Evolutionary conservation across 768 basidiomycete species (phyloP), one percentile per base, ranked within the genome.

Genomic region (Hydnum rufescens): DNA sequence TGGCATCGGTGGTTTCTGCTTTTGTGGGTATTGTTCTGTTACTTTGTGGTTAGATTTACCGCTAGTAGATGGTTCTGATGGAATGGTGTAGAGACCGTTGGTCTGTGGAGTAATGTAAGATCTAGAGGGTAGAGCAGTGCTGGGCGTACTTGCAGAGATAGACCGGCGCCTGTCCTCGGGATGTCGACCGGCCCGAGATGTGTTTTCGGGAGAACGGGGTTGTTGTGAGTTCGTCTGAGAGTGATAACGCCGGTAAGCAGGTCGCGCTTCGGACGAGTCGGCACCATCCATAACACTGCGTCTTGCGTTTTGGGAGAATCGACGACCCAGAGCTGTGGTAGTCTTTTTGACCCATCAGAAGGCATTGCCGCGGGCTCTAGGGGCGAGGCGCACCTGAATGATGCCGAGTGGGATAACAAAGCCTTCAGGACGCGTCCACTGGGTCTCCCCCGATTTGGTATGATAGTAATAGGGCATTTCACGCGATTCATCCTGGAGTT

Each of bases 391-490:
- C 59, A 78, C 86, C 72, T 93, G 89, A 18, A 93, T 77, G 58
- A 89, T 75, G 8, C 80, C 81, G 50, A 96, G 69, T 32, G 90
- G 90, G 55, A 96, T 93, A 29, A 96, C 82, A 63, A 95, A 90
- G 31, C 79, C 83, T 23, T 71, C 65, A 13, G 90, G 90, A n/a
- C 82, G 74, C 54, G 86, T 86, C 90, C 90, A 96, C 32, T 86
- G 81, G 1, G 90, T 93, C 59, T 86, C 82, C 1, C 82, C 80
- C 1, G 85, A 80, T 64, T 87, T 81, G 5, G 89, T 95, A 60
- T 92, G 89, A 66, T 93, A 92, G 66, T 89, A 96, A 64, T 96
- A 96, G 3, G 84, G 77, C 53, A 89, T 69, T 29, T 85, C 85
- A 50, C 86, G 73, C 43, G 78, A 75, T 32, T 87, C 82, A 62